Percentiles rank a stretch among this genome's conserved stretches.
phyloP scores from a whole-genome alignment of 2,329 filamentous ascomycete species.

The Penicillium sp. region DNA sequence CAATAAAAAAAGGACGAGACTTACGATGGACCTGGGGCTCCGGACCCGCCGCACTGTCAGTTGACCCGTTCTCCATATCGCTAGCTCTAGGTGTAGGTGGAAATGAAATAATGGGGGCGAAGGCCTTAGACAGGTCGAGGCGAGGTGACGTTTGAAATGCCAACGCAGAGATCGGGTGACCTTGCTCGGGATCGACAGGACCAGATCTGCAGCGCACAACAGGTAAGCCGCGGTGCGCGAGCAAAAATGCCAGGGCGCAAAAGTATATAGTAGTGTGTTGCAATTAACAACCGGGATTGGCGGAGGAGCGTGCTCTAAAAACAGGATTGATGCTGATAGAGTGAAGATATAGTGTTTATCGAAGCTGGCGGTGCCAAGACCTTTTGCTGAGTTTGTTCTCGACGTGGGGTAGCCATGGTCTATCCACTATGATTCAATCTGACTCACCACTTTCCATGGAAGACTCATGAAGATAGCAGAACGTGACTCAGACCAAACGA shows the following conservation, averaged over 20 bases:
- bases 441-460: conserved; percentile 11
- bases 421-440: conserved; percentile 16
- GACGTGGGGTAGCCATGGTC: neutral
- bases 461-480: neutral
- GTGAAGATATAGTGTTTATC: conserved; percentile 3
- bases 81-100: conserved; percentile 7
- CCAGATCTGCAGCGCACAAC: conserved; percentile 20
- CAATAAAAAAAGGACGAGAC: conserved; percentile 8
- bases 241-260: conserved; percentile 6
- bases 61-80: conserved; percentile 21
- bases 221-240: conserved; percentile 15
- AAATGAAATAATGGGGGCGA: conserved; percentile 1
- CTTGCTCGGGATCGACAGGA: conserved; percentile 30
- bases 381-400: neutral
- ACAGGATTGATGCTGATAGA: neutral
- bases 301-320: neutral
- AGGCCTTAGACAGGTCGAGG: neutral
- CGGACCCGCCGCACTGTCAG: conserved; percentile 21
- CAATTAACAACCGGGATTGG: neutral
- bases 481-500: neutral
- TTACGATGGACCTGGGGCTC: conserved; percentile 20
- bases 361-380: conserved; percentile 13
- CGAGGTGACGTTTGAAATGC: conserved; percentile 26
- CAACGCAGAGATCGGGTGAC: conserved; percentile 41
- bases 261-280: neutral